Percentiles rank a stretch among this genome's conserved stretches.
These are phyloP conservation scores for Collybia sordida DNA, from an alignment of 768 basidiomycete genomes.

Conservation along the genomic window DNA sequence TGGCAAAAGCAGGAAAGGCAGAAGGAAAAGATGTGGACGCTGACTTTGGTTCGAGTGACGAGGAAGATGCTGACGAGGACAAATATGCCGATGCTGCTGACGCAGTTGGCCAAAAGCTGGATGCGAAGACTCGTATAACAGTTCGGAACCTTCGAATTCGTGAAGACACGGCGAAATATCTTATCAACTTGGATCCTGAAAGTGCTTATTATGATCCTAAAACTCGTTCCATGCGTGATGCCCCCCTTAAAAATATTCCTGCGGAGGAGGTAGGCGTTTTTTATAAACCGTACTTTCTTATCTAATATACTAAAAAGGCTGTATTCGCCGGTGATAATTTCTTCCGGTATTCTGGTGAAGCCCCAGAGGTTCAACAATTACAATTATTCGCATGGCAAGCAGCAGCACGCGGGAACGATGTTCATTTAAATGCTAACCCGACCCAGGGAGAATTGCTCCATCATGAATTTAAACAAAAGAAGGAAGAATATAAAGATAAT, in stretches of 20 bases:
- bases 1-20: slow-evolving; percentile 85
- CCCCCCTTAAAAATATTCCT: slow-evolving; percentile 72
- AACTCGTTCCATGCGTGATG: slow-evolving; percentile 99
- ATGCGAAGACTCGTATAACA: slow-evolving; percentile 97
- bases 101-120: slow-evolving; percentile 96
- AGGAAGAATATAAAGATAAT: slow-evolving; percentile 85
- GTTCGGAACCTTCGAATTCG: slow-evolving; percentile 98
- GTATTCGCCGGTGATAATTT: slow-evolving; percentile 98
- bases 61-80: slow-evolving; percentile 95
- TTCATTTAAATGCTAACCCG: slow-evolving; percentile 94
- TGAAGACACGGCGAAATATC: slow-evolving; percentile 98
- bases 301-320: slow-evolving; percentile 45
- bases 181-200: slow-evolving; percentile 92
- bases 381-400: slow-evolving; percentile 99
- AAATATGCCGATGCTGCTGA: slow-evolving; percentile 99
- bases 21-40: slow-evolving; percentile 74
- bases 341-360: slow-evolving; percentile 86
- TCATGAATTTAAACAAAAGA: slow-evolving; percentile 88
- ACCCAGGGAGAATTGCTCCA: slow-evolving; percentile 94
- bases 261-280: slow-evolving; percentile 78
- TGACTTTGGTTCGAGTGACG: slow-evolving; percentile 95
- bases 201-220: slow-evolving; percentile 99
- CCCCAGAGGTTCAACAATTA: slow-evolving; percentile 86
- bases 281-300: slow-evolving; percentile 1
- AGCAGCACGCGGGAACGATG: slow-evolving; percentile 87